Conservation (phyloP, 2,329 filamentous ascomycete genomes). For the Hypoxylon sp. region DNA sequence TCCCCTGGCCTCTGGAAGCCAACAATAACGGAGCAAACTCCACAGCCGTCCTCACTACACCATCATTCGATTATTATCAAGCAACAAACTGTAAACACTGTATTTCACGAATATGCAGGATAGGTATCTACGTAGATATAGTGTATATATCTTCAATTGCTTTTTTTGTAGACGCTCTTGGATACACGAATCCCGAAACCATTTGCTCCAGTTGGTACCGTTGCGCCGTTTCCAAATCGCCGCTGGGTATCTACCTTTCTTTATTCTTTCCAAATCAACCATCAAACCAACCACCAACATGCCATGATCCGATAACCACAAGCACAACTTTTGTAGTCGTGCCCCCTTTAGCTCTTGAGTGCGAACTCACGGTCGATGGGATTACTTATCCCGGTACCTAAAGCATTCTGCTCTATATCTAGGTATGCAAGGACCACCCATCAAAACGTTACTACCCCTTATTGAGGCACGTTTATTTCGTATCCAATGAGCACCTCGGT, state of each 20-base stretch:
- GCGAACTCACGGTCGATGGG: not conserved
- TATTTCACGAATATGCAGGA: too few species aligned
- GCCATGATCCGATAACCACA: not conserved
- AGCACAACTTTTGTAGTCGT: not conserved
- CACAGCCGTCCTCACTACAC: too few species aligned
- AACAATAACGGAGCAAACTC: too few species aligned
- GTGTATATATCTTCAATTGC: not conserved
- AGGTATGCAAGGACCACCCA: not conserved
- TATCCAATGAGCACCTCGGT: conserved; percentile 96
- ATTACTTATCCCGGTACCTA: not conserved
- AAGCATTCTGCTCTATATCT: not conserved
- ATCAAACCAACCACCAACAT: conserved; percentile 1
- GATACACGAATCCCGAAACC: not conserved
- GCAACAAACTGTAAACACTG: too few species aligned
- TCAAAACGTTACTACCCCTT: not conserved
- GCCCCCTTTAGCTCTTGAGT: not conserved
- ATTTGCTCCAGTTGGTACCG: not conserved
- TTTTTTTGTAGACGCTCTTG: not conserved
- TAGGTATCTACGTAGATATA: too few species aligned
- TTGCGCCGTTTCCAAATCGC: conserved; percentile 28
- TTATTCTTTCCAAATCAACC: conserved; percentile 7
- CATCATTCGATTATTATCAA: too few species aligned
- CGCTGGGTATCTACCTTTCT: conserved; percentile 28
- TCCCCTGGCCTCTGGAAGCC: too few species aligned
- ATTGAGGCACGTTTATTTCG: conserved; percentile 74